Percentiles rank a stretch among this genome's conserved stretches.
phyloP scores from a whole-genome alignment of 345 rosid species.

The Microcos paniculata region DNA sequence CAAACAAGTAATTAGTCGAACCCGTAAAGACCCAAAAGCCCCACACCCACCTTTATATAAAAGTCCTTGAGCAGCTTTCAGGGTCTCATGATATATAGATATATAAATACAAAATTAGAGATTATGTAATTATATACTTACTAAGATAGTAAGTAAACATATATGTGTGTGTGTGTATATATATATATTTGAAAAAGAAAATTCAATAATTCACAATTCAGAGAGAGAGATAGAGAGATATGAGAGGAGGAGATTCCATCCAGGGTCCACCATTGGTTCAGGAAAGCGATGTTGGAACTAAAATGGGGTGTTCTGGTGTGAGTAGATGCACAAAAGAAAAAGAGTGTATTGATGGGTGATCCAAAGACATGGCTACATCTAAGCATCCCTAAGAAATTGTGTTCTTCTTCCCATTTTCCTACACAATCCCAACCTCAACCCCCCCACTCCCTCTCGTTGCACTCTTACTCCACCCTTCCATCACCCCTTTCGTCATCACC shows the following conservation, averaged over 20 bases:
- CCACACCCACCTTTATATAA: conserved; percentile 48
- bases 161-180: neutral
- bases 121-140: neutral
- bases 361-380: conserved; percentile 23
- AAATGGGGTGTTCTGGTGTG: conserved; percentile 37
- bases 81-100: neutral
- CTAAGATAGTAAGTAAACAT: neutral
- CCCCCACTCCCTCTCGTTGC: conserved; percentile 50
- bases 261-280: conserved; percentile 47
- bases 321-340: conserved; percentile 19
- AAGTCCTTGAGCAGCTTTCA: conserved; percentile 20
- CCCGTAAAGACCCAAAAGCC: conserved; percentile 42
- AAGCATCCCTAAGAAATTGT: neutral
- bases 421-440: conserved; percentile 47
- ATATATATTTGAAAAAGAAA: neutral
- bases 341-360: conserved; percentile 40
- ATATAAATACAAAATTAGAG: neutral
- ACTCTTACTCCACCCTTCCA: conserved; percentile 72
- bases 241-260: conserved; percentile 20
- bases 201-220: neutral
- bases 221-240: too few species aligned
- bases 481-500: conserved; percentile 72
- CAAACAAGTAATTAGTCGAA: conserved; percentile 14
- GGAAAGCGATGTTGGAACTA: conserved; percentile 52
- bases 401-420: conserved; percentile 37